phyloP scores from a whole-genome alignment of 2,329 filamentous ascomycete species.

The Exophiala xenobiotica region DNA sequence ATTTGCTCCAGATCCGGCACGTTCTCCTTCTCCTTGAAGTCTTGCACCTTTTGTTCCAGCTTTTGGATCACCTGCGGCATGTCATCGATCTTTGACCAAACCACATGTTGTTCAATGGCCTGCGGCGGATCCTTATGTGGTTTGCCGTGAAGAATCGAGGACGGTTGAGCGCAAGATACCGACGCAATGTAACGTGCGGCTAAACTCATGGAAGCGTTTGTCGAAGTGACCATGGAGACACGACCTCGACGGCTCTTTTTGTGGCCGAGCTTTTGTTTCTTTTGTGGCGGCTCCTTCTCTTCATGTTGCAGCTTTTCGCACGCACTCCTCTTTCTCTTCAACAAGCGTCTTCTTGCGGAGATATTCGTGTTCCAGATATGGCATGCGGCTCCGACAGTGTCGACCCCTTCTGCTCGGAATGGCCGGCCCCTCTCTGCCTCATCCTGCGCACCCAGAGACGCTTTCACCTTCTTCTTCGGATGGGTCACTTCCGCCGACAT shows the following conservation, averaged over 20 bases:
- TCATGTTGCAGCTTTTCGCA: background rate
- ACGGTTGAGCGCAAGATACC: background rate
- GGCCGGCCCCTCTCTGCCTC: too few species aligned
- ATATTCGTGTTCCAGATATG: too few species aligned
- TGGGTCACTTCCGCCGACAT: too few species aligned
- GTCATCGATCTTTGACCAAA: background rate
- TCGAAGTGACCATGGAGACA: too few species aligned
- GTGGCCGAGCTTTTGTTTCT: background rate
- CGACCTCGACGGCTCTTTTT: background rate
- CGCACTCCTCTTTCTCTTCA: background rate
- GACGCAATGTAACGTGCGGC: background rate
- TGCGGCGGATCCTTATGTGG: too few species aligned
- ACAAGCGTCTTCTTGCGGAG: too few species aligned
- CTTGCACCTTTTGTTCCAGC: background rate
- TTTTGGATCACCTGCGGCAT: background rate
- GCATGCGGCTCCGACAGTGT: too few species aligned
- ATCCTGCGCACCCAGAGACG: too few species aligned
- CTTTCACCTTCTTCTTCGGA: too few species aligned
- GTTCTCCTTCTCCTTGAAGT: background rate
- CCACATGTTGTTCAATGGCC: too few species aligned
- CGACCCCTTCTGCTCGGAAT: too few species aligned
- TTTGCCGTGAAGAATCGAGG: background rate
- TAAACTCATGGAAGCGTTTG: too few species aligned
- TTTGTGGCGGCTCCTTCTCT: background rate
- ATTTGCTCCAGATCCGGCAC: background rate